Conservation (phyloP, 148 eudicot genomes). For the Dysphania ambrosioides region DNA sequence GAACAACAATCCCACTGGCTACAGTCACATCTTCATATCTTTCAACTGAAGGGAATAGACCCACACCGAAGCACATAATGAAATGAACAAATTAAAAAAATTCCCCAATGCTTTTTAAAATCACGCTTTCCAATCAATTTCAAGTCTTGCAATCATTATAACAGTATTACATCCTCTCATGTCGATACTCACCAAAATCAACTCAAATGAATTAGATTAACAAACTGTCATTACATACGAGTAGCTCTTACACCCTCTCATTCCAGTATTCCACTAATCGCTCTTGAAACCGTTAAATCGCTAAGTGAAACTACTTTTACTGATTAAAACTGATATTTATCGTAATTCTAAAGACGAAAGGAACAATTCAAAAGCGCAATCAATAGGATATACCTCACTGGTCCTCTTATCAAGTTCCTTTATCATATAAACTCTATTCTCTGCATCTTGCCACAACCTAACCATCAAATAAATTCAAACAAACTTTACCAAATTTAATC, state of each 20-base stretch:
- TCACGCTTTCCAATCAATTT: too few relatives aligned
- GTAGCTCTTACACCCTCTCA: too few relatives aligned
- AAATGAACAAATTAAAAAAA: not conserved
- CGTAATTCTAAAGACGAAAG: not conserved
- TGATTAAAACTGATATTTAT: not conserved
- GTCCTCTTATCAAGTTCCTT: conserved; percentile 67
- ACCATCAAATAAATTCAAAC: too few relatives aligned
- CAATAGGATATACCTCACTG: conserved; percentile 50
- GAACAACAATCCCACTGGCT: too few relatives aligned
- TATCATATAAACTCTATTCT: conserved; percentile 58
- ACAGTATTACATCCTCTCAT: not conserved
- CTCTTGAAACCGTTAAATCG: too few relatives aligned
- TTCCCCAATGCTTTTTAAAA: too few relatives aligned
- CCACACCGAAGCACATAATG: not conserved
- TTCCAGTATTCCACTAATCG: too few relatives aligned
- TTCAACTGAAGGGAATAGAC: not conserved
- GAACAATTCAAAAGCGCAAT: too few relatives aligned
- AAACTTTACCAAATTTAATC: too few relatives aligned
- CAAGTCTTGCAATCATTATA: too few relatives aligned
- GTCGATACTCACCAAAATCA: not conserved
- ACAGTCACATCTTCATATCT: not conserved
- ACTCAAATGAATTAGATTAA: too few relatives aligned
- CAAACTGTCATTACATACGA: too few relatives aligned
- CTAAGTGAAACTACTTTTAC: not conserved
- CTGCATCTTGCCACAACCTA: conserved; percentile 90